Base-by-base conservation (phyloP, 2,329 filamentous ascomycete genomes). In the Colletotrichum sp. region DNA sequence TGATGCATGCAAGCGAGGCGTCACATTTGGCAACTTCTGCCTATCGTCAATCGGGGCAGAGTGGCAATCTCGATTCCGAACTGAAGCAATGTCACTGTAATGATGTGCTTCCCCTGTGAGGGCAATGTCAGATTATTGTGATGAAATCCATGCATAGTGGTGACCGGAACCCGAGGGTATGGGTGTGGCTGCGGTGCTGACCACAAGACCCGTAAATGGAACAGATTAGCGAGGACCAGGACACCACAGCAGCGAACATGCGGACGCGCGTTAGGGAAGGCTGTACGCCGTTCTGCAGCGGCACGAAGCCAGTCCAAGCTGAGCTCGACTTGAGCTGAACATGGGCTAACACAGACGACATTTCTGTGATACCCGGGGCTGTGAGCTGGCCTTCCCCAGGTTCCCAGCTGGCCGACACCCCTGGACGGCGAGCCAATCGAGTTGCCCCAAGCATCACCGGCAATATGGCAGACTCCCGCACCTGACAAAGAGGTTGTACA, bases 151-250 rank as follows among this genome's bases (percentile, higher is more conserved):
- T 30, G n/a, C 21, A 32, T 13, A 16, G 21, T 66, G n/a, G 16
- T 24, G 60, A 24, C 59, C 69, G 24, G 21, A 39, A 28, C 64
- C 73, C 52, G 26, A 32, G 52, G 36, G 55, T 70, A 39, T 72
- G 70, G 74, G 67, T 67, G 68, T 69, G 71, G 77, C 71, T 68
- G 71, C 24, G 18, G 36, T 74, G 63, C 69, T 69, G 34, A 52
- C 36, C 49, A 69, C 59, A 16, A 57, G 63, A 63, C 63, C 72
- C 68, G 30, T 74, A 78, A 76, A 57, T 26, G 75, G 77, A 78
- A 57, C 68, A 77, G 77, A 77, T 78, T 77, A 78, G 77, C 77
- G 77, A 78, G 71, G 26, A 36, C 16, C 52, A 59, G 62, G 21
- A 32, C 55, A 77, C 60, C 18, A 59, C 62, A 64, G 52, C 60